A percentile compares a stretch with the other conserved stretches of the same genome.
These are phyloP conservation scores for Coprinopsis marcescibilis DNA, from an alignment of 768 basidiomycete species.

Conservation along the genomic window DNA sequence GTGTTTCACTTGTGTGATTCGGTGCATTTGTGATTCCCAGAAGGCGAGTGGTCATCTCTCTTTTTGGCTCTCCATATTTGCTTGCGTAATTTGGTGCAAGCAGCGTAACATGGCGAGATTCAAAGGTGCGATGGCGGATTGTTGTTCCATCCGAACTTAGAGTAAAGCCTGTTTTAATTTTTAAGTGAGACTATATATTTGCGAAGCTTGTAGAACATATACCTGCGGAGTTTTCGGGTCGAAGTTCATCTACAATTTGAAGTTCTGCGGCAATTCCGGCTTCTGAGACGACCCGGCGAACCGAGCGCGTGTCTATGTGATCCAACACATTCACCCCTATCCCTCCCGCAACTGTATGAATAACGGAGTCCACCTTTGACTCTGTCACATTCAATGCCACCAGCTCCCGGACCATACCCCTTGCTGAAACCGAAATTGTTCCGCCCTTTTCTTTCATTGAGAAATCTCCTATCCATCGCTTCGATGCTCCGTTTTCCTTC, in stretches of 20 bases:
- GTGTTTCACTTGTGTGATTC: conserved; percentile 18
- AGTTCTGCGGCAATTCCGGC: conserved; percentile 16
- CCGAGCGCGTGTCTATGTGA: conserved; percentile 13
- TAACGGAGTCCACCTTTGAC: no score
- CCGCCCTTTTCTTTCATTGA: no score
- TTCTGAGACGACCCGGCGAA: conserved; percentile 14
- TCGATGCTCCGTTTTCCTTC: no score
- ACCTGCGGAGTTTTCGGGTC: not conserved
- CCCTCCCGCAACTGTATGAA: not conserved
- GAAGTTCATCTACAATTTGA: not conserved
- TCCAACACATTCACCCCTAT: not conserved
- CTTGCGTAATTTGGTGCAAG: conserved; percentile 3
- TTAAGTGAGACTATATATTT: not conserved
- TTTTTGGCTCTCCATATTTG: not conserved
- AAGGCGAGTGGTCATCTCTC: not conserved
- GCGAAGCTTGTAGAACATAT: not conserved
- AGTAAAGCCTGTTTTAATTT: not conserved
- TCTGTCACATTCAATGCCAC: no score
- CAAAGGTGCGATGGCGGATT: conserved; percentile 14
- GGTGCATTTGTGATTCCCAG: conserved; percentile 10
- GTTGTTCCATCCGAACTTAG: conserved; percentile 19
- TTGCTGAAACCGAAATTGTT: no score
- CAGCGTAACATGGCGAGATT: conserved; percentile 14
- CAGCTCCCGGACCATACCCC: no score
- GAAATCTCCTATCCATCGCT: no score